Conservation (phyloP, 2,329 filamentous ascomycete genomes). For the Metarhizium album region DNA sequence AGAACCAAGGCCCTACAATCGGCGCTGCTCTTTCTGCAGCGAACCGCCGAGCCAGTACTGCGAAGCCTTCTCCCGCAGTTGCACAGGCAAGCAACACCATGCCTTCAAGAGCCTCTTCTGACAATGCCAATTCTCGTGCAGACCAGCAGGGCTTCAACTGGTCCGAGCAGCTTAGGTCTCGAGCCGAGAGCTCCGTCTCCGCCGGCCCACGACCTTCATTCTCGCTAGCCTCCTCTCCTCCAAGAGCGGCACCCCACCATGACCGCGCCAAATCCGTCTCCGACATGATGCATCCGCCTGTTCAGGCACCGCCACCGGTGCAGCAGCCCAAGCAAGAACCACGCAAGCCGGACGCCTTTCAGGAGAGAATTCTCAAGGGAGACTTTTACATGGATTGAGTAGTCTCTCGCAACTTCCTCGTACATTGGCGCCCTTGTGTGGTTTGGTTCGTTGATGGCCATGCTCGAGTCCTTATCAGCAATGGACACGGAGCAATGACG, state of each 20-base stretch:
- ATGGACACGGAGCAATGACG: not conserved
- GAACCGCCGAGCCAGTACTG: constrained; percentile 27
- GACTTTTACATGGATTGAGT: constrained; percentile 93
- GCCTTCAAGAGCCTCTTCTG: constrained; percentile 50
- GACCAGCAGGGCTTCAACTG: constrained; percentile 88
- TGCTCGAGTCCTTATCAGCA: no score
- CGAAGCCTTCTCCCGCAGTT: constrained; percentile 20
- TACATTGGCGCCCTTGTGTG: not conserved
- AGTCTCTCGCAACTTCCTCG: not conserved
- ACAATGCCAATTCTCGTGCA: constrained; percentile 51
- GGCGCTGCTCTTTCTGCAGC: constrained; percentile 23
- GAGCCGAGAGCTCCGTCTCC: constrained; percentile 69
- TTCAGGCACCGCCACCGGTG: constrained; percentile 34
- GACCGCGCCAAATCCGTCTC: constrained; percentile 61
- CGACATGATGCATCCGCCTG: constrained; percentile 48
- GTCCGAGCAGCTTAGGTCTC: constrained; percentile 87
- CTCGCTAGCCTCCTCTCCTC: constrained; percentile 39
- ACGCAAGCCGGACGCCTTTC: constrained; percentile 82
- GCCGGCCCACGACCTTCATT: constrained; percentile 44
- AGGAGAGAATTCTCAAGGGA: constrained; percentile 93
- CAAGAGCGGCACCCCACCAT: constrained; percentile 33
- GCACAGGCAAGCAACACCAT: constrained; percentile 51
- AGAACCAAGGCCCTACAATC: constrained; percentile 19
- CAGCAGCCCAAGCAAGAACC: constrained; percentile 37
- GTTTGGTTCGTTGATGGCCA: not conserved